Percentiles rank a stretch among this genome's conserved stretches.
Conservation (phyloP, 2,329 filamentous ascomycete genomes). For the Septoria petroselini region DNA sequence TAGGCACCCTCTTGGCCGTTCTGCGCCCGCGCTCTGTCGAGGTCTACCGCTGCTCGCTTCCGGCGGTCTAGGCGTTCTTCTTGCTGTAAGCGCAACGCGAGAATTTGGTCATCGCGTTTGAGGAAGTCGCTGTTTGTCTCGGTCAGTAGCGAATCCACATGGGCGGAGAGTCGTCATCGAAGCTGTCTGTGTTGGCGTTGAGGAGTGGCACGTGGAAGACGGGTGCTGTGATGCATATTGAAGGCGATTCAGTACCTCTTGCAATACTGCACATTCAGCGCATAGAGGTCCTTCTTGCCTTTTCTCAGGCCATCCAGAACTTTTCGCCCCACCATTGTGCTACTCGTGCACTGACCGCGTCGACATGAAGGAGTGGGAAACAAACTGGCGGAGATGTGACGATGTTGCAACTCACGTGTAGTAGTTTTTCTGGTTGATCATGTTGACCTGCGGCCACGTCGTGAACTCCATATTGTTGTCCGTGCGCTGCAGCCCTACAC, state of each 20-base stretch:
- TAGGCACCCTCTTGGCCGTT: slow-evolving; percentile 52
- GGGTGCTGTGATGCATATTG: background rate
- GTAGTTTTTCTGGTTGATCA: slow-evolving; percentile 99
- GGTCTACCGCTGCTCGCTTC: slow-evolving; percentile 81
- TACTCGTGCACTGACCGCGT: background rate
- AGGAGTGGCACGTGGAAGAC: background rate
- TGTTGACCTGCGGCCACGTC: slow-evolving; percentile 85
- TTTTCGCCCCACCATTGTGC: slow-evolving; percentile 34
- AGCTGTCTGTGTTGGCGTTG: background rate
- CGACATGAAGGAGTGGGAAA: slow-evolving; percentile 5
- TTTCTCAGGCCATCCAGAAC: slow-evolving; percentile 35
- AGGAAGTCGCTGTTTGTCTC: slow-evolving; percentile 76
- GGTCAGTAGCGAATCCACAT: background rate
- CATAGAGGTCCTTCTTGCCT: slow-evolving; percentile 37
- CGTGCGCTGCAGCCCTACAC: slow-evolving; percentile 81
- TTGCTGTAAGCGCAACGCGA: slow-evolving; percentile 81
- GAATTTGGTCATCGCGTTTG: slow-evolving; percentile 94
- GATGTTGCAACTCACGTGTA: slow-evolving; percentile 67
- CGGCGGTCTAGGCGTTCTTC: slow-evolving; percentile 82
- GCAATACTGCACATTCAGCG: slow-evolving; percentile 37
- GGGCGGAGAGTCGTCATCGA: background rate
- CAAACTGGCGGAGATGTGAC: background rate
- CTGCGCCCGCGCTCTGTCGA: slow-evolving; percentile 78
- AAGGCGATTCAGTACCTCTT: slow-evolving; percentile 30
- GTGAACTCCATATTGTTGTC: slow-evolving; percentile 98